A percentile compares a stretch with the other conserved stretches of the same genome.
These are phyloP conservation scores for Pedinophyceae sp. DNA, from an alignment of 139 green algal genomes.

Conservation along the genomic window DNA sequence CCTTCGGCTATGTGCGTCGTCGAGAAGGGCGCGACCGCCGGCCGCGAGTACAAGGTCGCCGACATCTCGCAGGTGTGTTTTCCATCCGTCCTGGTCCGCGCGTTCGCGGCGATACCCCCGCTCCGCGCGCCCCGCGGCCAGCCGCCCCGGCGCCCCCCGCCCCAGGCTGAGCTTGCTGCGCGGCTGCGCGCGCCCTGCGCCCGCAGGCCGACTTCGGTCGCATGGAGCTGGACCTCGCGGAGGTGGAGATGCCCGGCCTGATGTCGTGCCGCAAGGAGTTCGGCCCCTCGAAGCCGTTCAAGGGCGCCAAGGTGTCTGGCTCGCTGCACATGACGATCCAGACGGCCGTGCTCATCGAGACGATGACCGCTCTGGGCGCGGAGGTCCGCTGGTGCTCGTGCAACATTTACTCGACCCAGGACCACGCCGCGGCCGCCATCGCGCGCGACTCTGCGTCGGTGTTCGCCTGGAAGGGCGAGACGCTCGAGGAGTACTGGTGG, in stretches of 20 bases:
- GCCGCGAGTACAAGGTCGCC: constrained; percentile 38
- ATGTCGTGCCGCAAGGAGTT: constrained; percentile 91
- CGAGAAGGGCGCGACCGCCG: constrained; percentile 3
- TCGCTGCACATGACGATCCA: constrained; percentile 98
- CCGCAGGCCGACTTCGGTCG: constrained; percentile 96
- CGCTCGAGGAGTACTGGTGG: constrained; percentile 99
- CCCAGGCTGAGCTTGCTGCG: no score
- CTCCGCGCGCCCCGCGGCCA: no score
- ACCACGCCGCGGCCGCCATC: constrained; percentile 94
- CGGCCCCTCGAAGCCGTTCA: constrained; percentile 76
- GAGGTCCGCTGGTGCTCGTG: constrained; percentile 97
- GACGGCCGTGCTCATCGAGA: constrained; percentile 98
- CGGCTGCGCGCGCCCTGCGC: no score
- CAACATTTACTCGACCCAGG: constrained; percentile 99
- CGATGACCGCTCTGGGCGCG: constrained; percentile 81
- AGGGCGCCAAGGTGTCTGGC: constrained; percentile 81
- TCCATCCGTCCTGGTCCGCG: no score
- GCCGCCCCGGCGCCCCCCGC: no score
- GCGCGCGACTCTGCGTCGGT: constrained; percentile 85
- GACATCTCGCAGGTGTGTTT: no score
- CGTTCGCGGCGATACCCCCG: no score
- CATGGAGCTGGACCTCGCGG: constrained; percentile 93
- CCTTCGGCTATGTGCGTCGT: constrained; percentile 1
- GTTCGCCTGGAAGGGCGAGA: constrained; percentile 99
- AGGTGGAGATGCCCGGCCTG: constrained; percentile 97